Base-by-base conservation (phyloP, 2,329 filamentous ascomycete genomes). In the Helminthosporium solani region DNA sequence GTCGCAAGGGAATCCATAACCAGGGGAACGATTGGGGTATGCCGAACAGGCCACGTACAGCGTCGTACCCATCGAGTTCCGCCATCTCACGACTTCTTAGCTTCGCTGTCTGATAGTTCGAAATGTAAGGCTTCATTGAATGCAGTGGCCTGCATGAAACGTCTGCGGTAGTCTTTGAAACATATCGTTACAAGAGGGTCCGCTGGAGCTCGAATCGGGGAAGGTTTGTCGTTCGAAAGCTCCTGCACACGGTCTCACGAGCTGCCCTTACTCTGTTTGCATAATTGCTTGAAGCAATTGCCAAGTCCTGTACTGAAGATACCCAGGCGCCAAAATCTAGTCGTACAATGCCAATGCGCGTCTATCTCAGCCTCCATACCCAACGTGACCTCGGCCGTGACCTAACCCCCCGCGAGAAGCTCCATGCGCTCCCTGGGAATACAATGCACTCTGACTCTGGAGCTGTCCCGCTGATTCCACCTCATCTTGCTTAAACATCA, bases 401-500 rank as follows among this genome's bases (percentile, higher is more conserved):
- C 38, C 47, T 20, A 58, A 16, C 18, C 46, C 42, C 16, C 50
- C 55, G 14, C 40, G 47, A 21, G 33, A 19, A n/a, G 48, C 40
- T 33, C 37, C 34, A 28, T 46, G 40, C 19, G 40, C 7, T 23
- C 40, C 40, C 36, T 52, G 49, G 15, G 44, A 37, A 36, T 54
- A 56, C 25, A 58, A 44, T n/a, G 33, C 20, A 15, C 42, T 38
- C 35, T 49, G 50, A 15, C 44, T 47, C 27, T 54, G 49, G 27
- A 56, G 37, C 4, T 52, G 56, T 18, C 53, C 49, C 16, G 45
- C 31, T n/a, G 33, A 16, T 30, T 51, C 50, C 18, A 46, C 42
- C 34, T 47, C 45, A 11, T 54, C 53, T 42, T 61, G 58, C 49
- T 68, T 67, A 46, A 58, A 68, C 49, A 64, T 61, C 63, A 68